phyloP scores from a whole-genome alignment of 768 basidiomycete species.

The Amyloporia xantha region DNA sequence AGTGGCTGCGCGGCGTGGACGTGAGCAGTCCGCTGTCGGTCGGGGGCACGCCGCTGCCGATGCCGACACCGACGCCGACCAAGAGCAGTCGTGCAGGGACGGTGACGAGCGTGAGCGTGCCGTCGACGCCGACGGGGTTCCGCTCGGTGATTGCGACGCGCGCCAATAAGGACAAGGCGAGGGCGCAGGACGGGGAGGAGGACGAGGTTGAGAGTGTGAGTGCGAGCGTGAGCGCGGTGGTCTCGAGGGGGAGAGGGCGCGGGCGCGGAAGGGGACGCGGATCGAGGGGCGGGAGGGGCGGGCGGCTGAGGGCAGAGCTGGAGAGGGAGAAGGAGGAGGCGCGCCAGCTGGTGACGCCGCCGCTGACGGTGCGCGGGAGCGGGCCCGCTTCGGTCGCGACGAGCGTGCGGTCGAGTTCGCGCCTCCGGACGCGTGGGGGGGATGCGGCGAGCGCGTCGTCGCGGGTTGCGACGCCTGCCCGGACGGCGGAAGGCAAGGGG shows the following conservation, averaged over 20 bases:
- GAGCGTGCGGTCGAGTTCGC: conserved; percentile 19
- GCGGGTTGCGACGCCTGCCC: conserved; percentile 11
- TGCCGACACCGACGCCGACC: neutral
- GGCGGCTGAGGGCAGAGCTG: neutral
- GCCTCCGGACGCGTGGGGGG: conserved; percentile 18
- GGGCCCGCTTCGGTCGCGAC: conserved; percentile 29
- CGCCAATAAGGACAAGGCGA: conserved; percentile 39
- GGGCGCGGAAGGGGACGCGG: conserved; percentile 7
- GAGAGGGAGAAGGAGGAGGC: neutral
- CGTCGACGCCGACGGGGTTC: conserved; percentile 24
- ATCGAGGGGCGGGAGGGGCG: conserved; percentile 1
- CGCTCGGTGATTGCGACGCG: conserved; percentile 58
- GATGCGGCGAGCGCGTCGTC: conserved; percentile 9
- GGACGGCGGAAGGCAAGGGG: conserved; percentile 11
- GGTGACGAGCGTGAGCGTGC: neutral
- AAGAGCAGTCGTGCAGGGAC: neutral
- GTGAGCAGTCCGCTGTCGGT: neutral
- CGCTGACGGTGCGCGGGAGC: conserved; percentile 37
- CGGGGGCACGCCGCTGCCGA: neutral
- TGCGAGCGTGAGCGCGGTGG: conserved; percentile 12
- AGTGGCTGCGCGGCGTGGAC: neutral
- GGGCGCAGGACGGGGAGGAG: conserved; percentile 10
- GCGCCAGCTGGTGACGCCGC: conserved; percentile 40
- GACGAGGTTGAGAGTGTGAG: neutral
- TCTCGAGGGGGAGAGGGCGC: neutral